Percentiles rank a stretch among this genome's conserved stretches.
Conservation (phyloP, 257 asterid genomes). For the Voacanga thouarsii region DNA sequence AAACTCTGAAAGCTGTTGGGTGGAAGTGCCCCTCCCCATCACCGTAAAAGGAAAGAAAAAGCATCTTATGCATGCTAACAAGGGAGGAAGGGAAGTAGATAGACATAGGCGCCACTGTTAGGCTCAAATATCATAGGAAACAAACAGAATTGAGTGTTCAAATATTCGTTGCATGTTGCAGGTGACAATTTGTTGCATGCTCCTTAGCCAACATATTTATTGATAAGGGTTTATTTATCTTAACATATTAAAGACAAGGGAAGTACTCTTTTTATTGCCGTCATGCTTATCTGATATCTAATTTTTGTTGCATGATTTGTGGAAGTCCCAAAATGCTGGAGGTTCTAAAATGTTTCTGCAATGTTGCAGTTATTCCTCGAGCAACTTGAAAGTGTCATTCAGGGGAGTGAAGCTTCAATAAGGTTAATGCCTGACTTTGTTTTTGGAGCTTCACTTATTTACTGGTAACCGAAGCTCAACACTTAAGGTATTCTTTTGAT, state of each 20-base stretch:
- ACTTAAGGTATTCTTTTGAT: slow-evolving; percentile 13
- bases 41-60: neutral
- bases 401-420: slow-evolving; percentile 59
- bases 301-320: slow-evolving; percentile 9
- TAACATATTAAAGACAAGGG: neutral
- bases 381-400: slow-evolving; percentile 84
- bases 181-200: neutral
- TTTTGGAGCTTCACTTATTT: neutral
- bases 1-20: neutral
- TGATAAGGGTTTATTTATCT: neutral
- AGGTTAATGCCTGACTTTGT: slow-evolving; percentile 43
- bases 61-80: too few species aligned
- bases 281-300: neutral
- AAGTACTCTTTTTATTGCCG: neutral
- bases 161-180: neutral
- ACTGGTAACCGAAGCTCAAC: neutral
- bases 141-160: neutral
- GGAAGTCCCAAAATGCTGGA: slow-evolving; percentile 17
- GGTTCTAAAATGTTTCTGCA: slow-evolving; percentile 22
- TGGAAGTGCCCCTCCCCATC: neutral
- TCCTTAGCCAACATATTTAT: neutral
- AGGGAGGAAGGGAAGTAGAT: neutral
- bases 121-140: neutral
- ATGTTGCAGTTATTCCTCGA: slow-evolving; percentile 81
- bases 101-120: neutral